Conservation (phyloP, 495 filamentous ascomycete genomes). For the Trichoderma gamsii region DNA sequence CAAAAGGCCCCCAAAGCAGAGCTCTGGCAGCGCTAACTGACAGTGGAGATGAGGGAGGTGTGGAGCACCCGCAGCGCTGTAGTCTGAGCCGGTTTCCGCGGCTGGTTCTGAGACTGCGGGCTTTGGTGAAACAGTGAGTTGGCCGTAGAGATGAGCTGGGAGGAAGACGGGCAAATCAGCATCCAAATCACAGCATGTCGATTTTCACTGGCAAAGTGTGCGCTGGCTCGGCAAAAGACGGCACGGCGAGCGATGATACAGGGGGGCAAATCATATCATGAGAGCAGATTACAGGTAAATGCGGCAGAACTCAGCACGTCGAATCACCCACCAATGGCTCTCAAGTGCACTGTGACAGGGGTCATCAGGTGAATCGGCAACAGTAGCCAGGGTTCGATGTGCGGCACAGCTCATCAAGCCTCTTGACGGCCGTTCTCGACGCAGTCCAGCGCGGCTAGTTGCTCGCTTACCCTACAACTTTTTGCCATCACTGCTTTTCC, state of each 20-base stretch:
- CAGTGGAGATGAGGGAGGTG: not conserved
- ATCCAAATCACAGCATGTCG: not conserved
- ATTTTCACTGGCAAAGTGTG: too few relatives aligned
- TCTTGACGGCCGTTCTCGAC: not conserved
- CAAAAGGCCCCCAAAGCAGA: not conserved
- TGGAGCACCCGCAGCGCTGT: not conserved
- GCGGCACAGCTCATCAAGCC: not conserved
- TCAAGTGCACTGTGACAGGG: too few relatives aligned
- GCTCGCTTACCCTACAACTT: constrained; percentile 5
- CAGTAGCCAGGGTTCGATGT: not conserved
- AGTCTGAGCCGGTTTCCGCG: constrained; percentile 5
- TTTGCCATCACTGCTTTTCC: too few relatives aligned
- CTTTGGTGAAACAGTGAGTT: not conserved
- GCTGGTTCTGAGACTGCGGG: not conserved
- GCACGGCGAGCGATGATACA: not conserved
- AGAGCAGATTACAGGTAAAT: not conserved
- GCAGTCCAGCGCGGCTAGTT: not conserved
- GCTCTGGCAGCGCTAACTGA: constrained; percentile 7
- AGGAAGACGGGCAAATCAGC: not conserved
- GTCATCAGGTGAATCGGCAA: not conserved
- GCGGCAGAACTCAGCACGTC: not conserved
- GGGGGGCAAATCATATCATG: not conserved
- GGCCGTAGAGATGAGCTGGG: not conserved
- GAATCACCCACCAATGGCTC: not conserved
- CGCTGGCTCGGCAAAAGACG: not conserved